Base-by-base conservation (phyloP, 768 basidiomycete species). In the Baorangia bicolor region DNA sequence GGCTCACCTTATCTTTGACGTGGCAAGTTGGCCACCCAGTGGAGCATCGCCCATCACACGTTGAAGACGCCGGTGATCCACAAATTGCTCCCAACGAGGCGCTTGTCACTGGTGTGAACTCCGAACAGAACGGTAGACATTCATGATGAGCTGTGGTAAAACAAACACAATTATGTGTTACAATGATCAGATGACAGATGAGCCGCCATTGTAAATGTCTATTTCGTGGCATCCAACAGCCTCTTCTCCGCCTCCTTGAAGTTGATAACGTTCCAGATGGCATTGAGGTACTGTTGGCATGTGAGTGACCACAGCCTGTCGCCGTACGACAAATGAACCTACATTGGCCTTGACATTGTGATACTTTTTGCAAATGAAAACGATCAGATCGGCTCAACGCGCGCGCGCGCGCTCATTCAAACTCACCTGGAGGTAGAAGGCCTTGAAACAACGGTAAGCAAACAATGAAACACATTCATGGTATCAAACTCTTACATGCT, bases 231-330 rank as follows among this genome's bases (percentile, higher is more conserved):
- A 42, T 78, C 78, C 45, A 67, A 51, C 51, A 74, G 71, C 58
- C 82, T 74, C 58, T 77, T 75, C 69, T 94, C 92, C 8, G 94
- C 96, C 75, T 96, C 92, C 65, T 91, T 83, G 75, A 94, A 98
- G 80, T 97, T 94, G 81, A 98, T 84, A 56, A 98, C 94, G 62
- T 86, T 87, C 94, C 95, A 98, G 69, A 98, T 94, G 21, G 93
- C 93, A 44, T 82, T 84, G 72, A 98, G 86, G 78, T 98, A 98
- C 94, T 94, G 62, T 28, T 4, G 43, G 40, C 23, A 21, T 11
- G 48, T 67, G 42, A 61, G 56, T 48, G 25, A 43, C 37, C 37
- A 21, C 37, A 31, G 21, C 44, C 28, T 6, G 20, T 28, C 14
- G 34, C 18, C 14, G 10, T 9, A 53, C 23, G 23, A 3, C 41